phyloP scores from a whole-genome alignment of 495 filamentous ascomycete species.

The Bacidia rubella region DNA sequence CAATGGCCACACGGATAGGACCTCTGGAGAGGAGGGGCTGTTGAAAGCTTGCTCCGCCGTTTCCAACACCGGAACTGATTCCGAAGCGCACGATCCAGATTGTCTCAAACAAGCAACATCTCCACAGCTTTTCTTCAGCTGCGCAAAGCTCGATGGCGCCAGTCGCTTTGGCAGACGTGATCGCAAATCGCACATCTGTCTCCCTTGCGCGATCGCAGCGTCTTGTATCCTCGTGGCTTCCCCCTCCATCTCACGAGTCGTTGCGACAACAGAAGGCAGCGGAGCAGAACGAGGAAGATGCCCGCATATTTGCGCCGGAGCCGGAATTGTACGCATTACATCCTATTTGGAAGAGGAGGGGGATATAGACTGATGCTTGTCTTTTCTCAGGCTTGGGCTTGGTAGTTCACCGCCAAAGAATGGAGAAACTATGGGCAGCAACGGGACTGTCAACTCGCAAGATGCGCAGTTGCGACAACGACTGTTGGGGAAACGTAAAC shows the following conservation, averaged over 20 bases:
- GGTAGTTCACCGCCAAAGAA: conserved; percentile 30
- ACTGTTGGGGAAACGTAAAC: conserved; percentile 26
- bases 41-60: not conserved
- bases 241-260: conserved; percentile 29
- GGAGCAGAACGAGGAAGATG: conserved; percentile 35
- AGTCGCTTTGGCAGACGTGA: not conserved
- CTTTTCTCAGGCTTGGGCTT: conserved; percentile 29
- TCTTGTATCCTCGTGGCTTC: conserved; percentile 40
- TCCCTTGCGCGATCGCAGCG: conserved; percentile 37
- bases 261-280: conserved; percentile 30
- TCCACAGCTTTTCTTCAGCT: not conserved
- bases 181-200: conserved; percentile 37
- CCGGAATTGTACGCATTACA: conserved; percentile 33
- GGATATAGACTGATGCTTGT: not conserved
- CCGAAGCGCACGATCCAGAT: not conserved
- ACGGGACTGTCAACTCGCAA: conserved; percentile 25
- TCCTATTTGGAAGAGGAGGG: not conserved
- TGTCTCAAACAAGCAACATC: not conserved
- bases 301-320: conserved; percentile 33
- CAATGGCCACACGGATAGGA: not conserved
- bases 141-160: not conserved
- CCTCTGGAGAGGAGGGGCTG: not conserved
- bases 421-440: conserved; percentile 24
- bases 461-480: conserved; percentile 34
- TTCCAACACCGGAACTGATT: conserved; percentile 1